Base-by-base conservation (phyloP, 441 rosid genomes). In the Melianthus villosus region DNA sequence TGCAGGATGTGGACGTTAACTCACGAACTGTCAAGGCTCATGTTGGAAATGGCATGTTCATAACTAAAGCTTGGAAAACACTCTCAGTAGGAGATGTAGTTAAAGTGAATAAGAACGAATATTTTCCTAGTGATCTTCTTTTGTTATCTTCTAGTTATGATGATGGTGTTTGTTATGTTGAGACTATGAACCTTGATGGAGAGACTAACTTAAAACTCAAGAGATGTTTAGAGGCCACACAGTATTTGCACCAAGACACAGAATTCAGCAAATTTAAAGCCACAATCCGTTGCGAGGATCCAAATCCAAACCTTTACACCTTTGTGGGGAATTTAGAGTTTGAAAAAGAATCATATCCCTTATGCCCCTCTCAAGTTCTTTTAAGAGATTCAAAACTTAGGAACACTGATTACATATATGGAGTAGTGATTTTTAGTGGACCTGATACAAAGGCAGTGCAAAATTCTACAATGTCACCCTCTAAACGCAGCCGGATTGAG, bases 401-500 rank as follows among this genome's bases (percentile, higher is more conserved):
- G 44, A 91, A 91, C 62, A 91, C 99, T 0, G 96, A 91, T 45
- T 76, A 60, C 54, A 60, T 82, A 25, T 82, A 69, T 26, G 99
- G 96, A 26, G 93, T 28, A 33, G 94, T 85, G 42, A 63, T 85
- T 59, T 91, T 91, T 65, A 82, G 91, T 0, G 96, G 99, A 28
- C 70, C 64, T 37, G 94, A 85, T 47, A 85, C 99, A 15, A 91
- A 91, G 61, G 93, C 80, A 17, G 64, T 85, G 46, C 93, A 86
- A 57, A 91, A 91, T 55, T 75, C 99, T 32, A 91, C 81, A 9
- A 72, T 44, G 6, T 93, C 96, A 9, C 96, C 99, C 2, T 91
- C 99, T 0, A 91, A 91, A 60, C 71, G 99, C 65, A 91, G 99
- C 76, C 77, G 64, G 47, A 65, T 85, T 13, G 99, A 91, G 69